Evolutionary conservation across 495 filamentous ascomycete species (phyloP).

Genomic region (Hypoxylon fragiforme): DNA sequence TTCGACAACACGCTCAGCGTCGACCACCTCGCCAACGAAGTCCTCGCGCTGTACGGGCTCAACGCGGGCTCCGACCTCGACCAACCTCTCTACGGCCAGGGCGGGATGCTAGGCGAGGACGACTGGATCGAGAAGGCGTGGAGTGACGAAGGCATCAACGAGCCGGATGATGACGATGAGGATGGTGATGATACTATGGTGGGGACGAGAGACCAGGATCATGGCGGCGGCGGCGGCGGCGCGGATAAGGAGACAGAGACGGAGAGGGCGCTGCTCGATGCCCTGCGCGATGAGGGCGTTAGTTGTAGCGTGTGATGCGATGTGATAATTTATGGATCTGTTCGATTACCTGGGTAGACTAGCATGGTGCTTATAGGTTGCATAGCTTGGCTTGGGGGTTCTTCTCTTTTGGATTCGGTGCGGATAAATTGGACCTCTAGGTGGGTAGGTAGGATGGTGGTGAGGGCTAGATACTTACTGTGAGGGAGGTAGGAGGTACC

Average conservation of each 20-base stretch:
- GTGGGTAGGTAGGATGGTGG: no score
- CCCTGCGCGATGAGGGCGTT: constrained; percentile 24
- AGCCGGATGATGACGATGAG: neutral
- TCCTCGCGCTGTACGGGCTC: constrained; percentile 24
- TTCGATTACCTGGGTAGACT: neutral
- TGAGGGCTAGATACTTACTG: no score
- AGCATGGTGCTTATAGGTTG: neutral
- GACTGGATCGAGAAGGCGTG: constrained; percentile 37
- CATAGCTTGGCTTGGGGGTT: neutral
- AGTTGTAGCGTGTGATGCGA: constrained; percentile 19
- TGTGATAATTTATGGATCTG: neutral
- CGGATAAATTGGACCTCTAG: no score
- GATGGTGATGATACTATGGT: neutral
- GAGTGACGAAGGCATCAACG: constrained; percentile 29
- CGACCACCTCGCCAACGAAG: constrained; percentile 24
- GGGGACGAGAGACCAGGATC: neutral
- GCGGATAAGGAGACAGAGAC: constrained; percentile 30
- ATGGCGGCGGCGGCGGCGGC: neutral
- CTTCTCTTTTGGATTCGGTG: no score
- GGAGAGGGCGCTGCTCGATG: constrained; percentile 32
- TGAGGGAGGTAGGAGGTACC: no score
- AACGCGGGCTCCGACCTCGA: constrained; percentile 7
- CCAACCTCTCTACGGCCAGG: constrained; percentile 15
- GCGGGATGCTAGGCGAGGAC: constrained; percentile 15
- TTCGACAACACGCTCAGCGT: constrained; percentile 15